Base-by-base conservation (phyloP, 2,329 filamentous ascomycete species). In the Colletotrichum sp. region DNA sequence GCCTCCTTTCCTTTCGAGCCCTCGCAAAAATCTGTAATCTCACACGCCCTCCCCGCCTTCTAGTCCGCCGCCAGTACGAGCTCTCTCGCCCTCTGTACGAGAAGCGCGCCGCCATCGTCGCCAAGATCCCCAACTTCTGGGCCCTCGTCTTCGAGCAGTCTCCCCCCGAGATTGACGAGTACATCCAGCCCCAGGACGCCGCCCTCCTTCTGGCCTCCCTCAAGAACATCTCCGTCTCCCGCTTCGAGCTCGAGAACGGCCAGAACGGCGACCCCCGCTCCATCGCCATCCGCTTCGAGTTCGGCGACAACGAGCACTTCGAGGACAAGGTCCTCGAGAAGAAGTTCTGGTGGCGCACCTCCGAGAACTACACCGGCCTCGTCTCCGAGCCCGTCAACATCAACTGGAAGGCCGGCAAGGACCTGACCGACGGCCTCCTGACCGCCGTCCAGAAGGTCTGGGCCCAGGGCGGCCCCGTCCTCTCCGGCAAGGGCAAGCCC, bases 351-450 rank as follows among this genome's bases (percentile, higher is more conserved):
- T 95, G 93, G 88, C 92, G 96, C 77, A 89, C 90, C 82, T 87
- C 90, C 74, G 90, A 88, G 81, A 90, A 93, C 79, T 95, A 91
- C 91, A 87, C 90, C 43, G 94, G 94, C 43, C 89, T 98, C 38
- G 95, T 98, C 71, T 96, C 93, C 29, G 95, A 98, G 86, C 96
- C 96, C 8, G 94, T 98, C 77, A 89, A 92, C 78, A 96, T 98
- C 84, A 88, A 92, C 81, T 98, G 95, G 95, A 97, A 95, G 90
- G 90, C 91, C 79, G 93, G 90, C 80, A 94, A 94, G 87, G 96
- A 98, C 83, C 86, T 96, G 79, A 98, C 95, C 47, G 88, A 91
- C 69, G 96, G 96, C 62, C 86, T 98, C 80, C 91, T 96, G 43
- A 91, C 92, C 82, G 90, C 94, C 47, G 94, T 93, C 69, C 88